Evolutionary conservation across 2,329 filamentous ascomycete genomes (phyloP).

Genomic region (Claviceps capensis): DNA sequence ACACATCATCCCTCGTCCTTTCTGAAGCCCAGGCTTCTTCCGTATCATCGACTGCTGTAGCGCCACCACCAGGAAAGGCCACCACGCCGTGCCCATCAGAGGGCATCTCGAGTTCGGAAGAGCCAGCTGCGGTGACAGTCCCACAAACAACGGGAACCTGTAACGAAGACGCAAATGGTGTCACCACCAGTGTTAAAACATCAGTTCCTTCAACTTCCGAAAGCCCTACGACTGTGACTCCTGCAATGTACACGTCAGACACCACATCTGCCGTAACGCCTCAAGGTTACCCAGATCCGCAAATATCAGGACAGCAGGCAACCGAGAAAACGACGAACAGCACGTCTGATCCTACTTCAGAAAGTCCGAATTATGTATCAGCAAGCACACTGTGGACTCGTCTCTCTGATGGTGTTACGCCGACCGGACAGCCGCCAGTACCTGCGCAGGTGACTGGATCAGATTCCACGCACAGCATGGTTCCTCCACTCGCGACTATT

Average conservation of each 20-base stretch:
- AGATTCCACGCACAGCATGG: conserved; percentile 11
- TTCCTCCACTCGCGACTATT: conserved; percentile 12
- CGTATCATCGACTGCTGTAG: not conserved
- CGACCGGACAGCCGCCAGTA: conserved; percentile 10
- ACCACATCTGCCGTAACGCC: not conserved
- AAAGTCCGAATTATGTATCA: conserved; percentile 7
- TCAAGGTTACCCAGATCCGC: conserved; percentile 2
- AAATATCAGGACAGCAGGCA: conserved; percentile 1
- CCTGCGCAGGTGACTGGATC: conserved; percentile 17
- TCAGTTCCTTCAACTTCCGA: not conserved
- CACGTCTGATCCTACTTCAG: conserved; percentile 4
- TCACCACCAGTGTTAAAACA: not conserved
- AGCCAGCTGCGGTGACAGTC: not conserved
- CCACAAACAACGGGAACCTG: conserved; percentile 1
- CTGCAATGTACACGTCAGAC: conserved; percentile 1
- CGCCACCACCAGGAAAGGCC: not conserved
- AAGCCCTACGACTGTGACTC: not conserved
- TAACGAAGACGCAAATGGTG: not conserved
- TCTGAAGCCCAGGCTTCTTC: not conserved
- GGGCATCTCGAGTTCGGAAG: not conserved
- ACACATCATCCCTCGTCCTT: not conserved
- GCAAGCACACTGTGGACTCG: conserved; percentile 12
- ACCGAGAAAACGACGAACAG: conserved; percentile 5
- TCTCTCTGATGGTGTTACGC: conserved; percentile 9
- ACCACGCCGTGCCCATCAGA: conserved; percentile 3